Evolutionary conservation across 768 basidiomycete genomes (phyloP).

Genomic region (Mycena galopus): DNA sequence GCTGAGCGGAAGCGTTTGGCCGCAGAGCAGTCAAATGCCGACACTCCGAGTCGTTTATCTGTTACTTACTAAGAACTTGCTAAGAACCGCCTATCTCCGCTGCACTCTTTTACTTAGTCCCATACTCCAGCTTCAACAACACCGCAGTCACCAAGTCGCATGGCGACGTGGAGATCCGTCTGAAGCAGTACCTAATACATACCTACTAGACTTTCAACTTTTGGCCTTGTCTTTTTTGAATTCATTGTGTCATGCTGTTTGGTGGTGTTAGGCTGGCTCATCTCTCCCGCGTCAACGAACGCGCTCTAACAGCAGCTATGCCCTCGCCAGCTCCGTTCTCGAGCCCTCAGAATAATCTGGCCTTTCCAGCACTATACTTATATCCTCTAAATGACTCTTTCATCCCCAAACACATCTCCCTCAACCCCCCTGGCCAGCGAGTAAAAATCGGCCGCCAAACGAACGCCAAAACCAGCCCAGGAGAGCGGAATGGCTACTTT

Average conservation of each 20-base stretch:
- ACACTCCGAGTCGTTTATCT: too few species aligned
- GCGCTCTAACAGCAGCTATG: constrained; percentile 27
- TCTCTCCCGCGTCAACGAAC: constrained; percentile 13
- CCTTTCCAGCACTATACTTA: constrained; percentile 67
- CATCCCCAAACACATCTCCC: constrained; percentile 93
- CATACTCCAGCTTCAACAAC: too few species aligned
- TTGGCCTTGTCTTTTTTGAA: too few species aligned
- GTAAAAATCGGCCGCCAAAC: constrained; percentile 97
- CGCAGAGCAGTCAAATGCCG: too few species aligned
- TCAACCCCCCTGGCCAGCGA: constrained; percentile 68
- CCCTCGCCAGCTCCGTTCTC: constrained; percentile 33
- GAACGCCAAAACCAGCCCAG: constrained; percentile 93
- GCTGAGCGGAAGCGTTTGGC: too few species aligned
- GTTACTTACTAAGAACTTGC: too few species aligned
- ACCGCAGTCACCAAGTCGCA: too few species aligned
- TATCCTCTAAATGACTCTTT: constrained; percentile 97
- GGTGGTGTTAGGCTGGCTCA: constrained; percentile 12
- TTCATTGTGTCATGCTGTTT: neutral
- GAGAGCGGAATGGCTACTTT: constrained; percentile 95
- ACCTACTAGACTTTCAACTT: too few species aligned
- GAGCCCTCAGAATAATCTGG: constrained; percentile 24
- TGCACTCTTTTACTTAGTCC: too few species aligned
- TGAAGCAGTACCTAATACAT: too few species aligned
- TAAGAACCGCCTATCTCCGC: too few species aligned
- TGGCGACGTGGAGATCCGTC: too few species aligned